These are phyloP conservation scores for Senna siamea DNA, from an alignment of 306 rosid species.

Conservation along the genomic window DNA sequence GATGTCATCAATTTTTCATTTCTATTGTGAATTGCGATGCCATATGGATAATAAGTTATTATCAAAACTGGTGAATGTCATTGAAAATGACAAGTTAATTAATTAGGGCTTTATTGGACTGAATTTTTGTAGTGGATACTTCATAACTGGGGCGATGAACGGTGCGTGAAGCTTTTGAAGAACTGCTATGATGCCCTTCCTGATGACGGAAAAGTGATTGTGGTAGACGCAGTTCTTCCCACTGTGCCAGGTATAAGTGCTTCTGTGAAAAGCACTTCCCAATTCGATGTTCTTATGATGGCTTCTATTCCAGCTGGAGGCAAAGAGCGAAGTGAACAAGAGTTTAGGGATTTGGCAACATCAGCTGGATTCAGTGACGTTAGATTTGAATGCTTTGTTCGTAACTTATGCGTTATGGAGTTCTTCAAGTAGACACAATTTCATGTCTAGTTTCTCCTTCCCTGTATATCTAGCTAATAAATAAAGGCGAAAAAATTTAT, in stretches of 20 bases:
- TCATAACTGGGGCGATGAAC: constrained; percentile 42
- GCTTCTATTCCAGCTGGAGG: constrained; percentile 39
- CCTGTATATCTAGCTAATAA: too few relatives aligned
- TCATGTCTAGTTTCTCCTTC: too few relatives aligned
- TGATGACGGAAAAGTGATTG: neutral
- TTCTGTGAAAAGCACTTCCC: neutral
- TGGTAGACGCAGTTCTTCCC: constrained; percentile 23
- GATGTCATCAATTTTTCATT: too few relatives aligned
- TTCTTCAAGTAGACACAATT: constrained; percentile 9
- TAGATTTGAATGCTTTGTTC: neutral
- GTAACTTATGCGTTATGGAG: constrained; percentile 15
- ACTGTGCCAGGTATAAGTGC: neutral
- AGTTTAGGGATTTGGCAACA: constrained; percentile 39
- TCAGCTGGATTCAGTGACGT: constrained; percentile 44
- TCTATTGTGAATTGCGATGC: too few relatives aligned
- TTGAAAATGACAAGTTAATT: too few relatives aligned
- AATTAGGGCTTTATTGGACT: too few relatives aligned
- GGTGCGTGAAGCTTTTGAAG: constrained; percentile 38
- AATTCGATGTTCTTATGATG: constrained; percentile 41
- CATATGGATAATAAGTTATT: too few relatives aligned
- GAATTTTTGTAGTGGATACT: constrained; percentile 34
- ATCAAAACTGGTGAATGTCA: too few relatives aligned
- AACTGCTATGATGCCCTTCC: constrained; percentile 17
- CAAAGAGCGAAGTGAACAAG: constrained; percentile 43
- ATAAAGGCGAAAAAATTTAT: too few relatives aligned